Evolutionary conservation across 139 green algal genomes (phyloP).

Genomic region (Edaphochlamys debaryana): DNA sequence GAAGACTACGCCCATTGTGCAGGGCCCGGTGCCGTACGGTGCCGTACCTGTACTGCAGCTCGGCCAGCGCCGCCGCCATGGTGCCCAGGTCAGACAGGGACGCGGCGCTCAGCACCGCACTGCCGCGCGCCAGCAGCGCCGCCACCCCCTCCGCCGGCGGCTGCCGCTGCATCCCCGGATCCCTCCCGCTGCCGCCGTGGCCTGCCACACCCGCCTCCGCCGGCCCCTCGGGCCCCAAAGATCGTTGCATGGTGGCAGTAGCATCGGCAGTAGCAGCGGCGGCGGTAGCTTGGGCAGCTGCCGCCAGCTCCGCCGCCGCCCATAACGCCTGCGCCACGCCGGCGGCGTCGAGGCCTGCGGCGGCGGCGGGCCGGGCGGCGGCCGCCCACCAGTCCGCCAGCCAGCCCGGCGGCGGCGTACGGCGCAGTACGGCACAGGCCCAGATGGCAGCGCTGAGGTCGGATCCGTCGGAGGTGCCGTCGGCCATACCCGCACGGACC

Average conservation of each 20-base stretch:
- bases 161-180: not conserved
- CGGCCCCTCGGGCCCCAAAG: not conserved
- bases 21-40: too few species aligned
- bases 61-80: conserved; percentile 39
- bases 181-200: not conserved
- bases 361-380: not conserved
- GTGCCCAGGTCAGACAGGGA: conserved; percentile 39
- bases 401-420: not conserved
- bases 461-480: too few species aligned
- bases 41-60: conserved; percentile 49
- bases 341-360: not conserved
- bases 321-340: conserved; percentile 19
- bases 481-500: too few species aligned
- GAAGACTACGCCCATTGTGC: not conserved
- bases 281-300: not conserved
- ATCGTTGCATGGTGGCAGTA: too few species aligned
- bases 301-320: conserved; percentile 12
- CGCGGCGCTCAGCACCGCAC: not conserved
- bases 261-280: too few species aligned
- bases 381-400: conserved; percentile 14
- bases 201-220: not conserved
- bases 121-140: not conserved
- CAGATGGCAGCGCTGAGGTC: conserved; percentile 22
- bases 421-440: conserved; percentile 9
- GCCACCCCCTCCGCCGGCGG: not conserved